Evolutionary conservation across 1,284 basidiomycete genomes (phyloP), one percentile per base, ranked within the genome.

Genomic region (Heterobasidion occidentale): DNA sequence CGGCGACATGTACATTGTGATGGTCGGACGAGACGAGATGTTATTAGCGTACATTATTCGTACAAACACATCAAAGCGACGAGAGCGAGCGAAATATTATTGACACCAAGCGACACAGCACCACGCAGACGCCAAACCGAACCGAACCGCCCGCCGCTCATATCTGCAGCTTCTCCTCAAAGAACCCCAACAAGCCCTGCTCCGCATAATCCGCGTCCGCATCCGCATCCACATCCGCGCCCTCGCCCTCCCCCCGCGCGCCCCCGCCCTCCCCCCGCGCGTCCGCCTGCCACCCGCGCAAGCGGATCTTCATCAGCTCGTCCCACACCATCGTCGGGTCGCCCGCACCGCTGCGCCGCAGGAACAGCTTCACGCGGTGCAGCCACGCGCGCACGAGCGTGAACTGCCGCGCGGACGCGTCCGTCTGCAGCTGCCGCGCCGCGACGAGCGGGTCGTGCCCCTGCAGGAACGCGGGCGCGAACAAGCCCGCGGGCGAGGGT

Each of bases 361-460:
- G 67, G 66, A 80, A 80, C 11, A 68, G 63, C 46, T 77, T 74
- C 60, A 84, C 79, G 55, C 77, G 74, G 57, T 71, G 70, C 59
- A 83, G 68, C 81, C 82, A 84, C 61, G 74, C 72, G 68, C 80
- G 83, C 63, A 84, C 71, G 58, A 79, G 66, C 15, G 70, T 68
- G 67, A 78, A 84, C 60, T 80, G 74, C 8, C 72, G 70, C 17
- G 8, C 44, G 12, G 57, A 42, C 11, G 47, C 45, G 46, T 46
- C 52, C 8, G 35, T 42, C 20, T 49, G 51, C 4, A 27, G 27
- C 27, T 27, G n/a, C 5, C 17, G 20, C 33, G 35, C 14, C 9
- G 15, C 34, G 46, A 8, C 9, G 14, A 17, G 9, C 9, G 19
- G 17, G 8, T 19, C 15, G 17, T 5, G 27, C 35, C 36, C 36